Percentiles rank a stretch among this genome's conserved stretches.
These are phyloP conservation scores for Fusarium cicatricum DNA, from an alignment of 2,329 filamentous ascomycete genomes.

Conservation along the genomic window DNA sequence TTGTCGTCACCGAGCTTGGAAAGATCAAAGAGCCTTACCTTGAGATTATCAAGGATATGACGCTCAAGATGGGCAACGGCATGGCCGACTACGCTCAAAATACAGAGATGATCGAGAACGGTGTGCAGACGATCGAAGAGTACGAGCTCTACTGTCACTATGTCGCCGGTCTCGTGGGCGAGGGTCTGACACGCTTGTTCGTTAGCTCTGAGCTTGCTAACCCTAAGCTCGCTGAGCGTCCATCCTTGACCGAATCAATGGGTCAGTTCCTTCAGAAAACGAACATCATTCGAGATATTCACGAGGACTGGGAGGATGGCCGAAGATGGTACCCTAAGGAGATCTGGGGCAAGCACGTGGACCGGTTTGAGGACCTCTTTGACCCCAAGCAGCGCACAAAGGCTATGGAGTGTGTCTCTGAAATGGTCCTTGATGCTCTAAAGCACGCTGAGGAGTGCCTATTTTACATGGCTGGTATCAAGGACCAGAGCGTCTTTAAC, in stretches of 20 bases:
- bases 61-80: constrained; percentile 93
- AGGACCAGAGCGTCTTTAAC: constrained; percentile 98
- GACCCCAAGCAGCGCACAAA: constrained; percentile 78
- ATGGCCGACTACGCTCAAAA: constrained; percentile 97
- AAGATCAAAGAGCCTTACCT: constrained; percentile 86
- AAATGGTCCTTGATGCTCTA: constrained; percentile 93
- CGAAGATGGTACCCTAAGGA: constrained; percentile 95
- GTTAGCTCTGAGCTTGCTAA: constrained; percentile 89
- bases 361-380: constrained; percentile 89
- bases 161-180: constrained; percentile 97
- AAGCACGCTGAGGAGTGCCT: constrained; percentile 90
- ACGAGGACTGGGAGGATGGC: constrained; percentile 87
- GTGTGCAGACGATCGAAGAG: constrained; percentile 83
- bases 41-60: constrained; percentile 91
- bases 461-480: constrained; percentile 96
- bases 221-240: constrained; percentile 79
- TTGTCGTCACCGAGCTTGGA: constrained; percentile 85
- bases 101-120: constrained; percentile 79
- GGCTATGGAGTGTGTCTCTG: constrained; percentile 85
- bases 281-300: constrained; percentile 96
- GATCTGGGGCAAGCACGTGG: constrained; percentile 96
- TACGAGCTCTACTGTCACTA: constrained; percentile 99
- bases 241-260: constrained; percentile 91
- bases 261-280: constrained; percentile 97
- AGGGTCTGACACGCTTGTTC: constrained; percentile 90